Base-by-base conservation (phyloP, 163 green algal species). In the Scenedesmus sp. region DNA sequence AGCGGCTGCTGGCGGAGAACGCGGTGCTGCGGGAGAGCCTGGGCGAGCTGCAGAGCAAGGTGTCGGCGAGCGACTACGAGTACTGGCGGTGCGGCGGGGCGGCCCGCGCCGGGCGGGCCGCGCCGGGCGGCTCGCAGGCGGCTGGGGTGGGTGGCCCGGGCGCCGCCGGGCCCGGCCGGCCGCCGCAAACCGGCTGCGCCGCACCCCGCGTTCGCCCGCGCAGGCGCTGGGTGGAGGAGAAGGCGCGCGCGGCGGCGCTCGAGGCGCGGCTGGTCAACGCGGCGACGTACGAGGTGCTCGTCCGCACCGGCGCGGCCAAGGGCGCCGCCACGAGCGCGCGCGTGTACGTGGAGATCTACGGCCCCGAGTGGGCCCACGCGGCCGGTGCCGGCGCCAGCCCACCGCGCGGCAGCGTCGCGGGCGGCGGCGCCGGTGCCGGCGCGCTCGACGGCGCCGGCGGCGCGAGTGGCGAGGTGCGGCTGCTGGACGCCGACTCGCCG, bases 191-290 rank as follows among this genome's bases (percentile, higher is more conserved):
- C n/a, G n/a, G n/a, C n/a, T n/a, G n/a, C n/a, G n/a, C n/a, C n/a
- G n/a, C n/a, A n/a, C n/a, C n/a, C n/a, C n/a, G 50, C 50, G 22
- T 31, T 58, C 15, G 39, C 10, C 6, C 24, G 14, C 66, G 54
- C 80, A 91, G 85, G 65, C 70, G 87, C 15, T 92, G 86, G 83
- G 78, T 92, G 20, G 85, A 91, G 56, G 87, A 90, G 77, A 86
- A 87, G 36, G 78, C 82, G 11, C 75, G 77, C 24, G 87, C 87
- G 63, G 66, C 83, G 6, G 57, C 69, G 39, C 74, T 92, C 47
- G 83, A 87, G 81, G 62, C 85, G 42, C 56, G 70, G 33, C 24
- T 84, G 39, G 65, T 67, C 3, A 63, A 85, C 18, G 44, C 24
- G 18, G 77, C 64, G 20, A 18, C 81, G 9, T 92, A 92, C 56